These are phyloP conservation scores for Pelargonium australe DNA, from an alignment of 441 rosid species.

Conservation along the genomic window DNA sequence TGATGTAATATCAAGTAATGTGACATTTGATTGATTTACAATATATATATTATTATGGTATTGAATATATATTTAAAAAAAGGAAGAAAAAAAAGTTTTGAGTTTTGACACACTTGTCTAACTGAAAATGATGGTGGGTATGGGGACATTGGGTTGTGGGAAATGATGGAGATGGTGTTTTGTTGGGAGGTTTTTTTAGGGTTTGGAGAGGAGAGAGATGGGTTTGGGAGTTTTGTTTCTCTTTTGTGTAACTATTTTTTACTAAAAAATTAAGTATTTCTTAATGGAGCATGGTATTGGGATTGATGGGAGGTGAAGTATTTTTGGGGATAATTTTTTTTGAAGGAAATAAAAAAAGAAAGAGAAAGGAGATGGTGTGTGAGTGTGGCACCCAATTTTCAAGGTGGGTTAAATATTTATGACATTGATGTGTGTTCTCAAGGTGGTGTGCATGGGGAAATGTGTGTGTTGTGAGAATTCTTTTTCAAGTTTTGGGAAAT, in stretches of 20 bases:
- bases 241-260: neutral
- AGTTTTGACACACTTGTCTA: conserved; percentile 25
- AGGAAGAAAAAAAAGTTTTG: neutral
- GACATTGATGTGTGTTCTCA: conserved; percentile 40
- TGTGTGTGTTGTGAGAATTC: conserved; percentile 30
- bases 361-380: too few species aligned
- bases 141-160: conserved; percentile 37
- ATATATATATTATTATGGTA: neutral
- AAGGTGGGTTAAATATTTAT: conserved; percentile 33
- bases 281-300: conserved; percentile 25
- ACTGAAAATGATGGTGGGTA: conserved; percentile 37
- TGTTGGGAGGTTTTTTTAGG: conserved; percentile 6
- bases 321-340: neutral
- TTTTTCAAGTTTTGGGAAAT: conserved; percentile 40
- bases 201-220: neutral
- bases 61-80: neutral
- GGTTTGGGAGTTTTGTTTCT: neutral
- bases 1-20: conserved; percentile 27
- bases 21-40: conserved; percentile 9
- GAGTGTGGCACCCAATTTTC: conserved; percentile 30
- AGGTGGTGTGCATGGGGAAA: conserved; percentile 37
- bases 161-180: conserved; percentile 33
- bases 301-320: conserved; percentile 33
- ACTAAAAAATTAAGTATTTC: conserved; percentile 5
- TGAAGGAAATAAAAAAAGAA: neutral